Evolutionary conservation across 768 basidiomycete genomes (phyloP), one percentile per base, ranked within the genome.

Genomic region (Boletus subparvulus): DNA sequence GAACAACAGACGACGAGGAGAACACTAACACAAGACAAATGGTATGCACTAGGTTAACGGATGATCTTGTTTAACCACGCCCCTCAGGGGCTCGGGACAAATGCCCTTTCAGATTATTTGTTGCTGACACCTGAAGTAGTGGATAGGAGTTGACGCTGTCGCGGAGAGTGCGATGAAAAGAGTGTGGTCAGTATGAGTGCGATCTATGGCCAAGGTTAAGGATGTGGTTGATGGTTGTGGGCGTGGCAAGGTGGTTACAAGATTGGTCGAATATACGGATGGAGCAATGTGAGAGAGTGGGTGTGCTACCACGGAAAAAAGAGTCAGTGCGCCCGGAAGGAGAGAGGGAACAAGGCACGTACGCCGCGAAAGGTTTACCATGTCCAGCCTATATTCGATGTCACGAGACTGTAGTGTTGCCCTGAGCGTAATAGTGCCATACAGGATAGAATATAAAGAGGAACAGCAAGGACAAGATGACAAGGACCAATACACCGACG

Each of bases 361-460:
- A 67, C 65, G 32, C 41, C n/a, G 9, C n/a, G 16, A 41, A 32
- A 26, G 11, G 12, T 41, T 43, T 16, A 49, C 40, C 33, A 21
- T 26, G 21, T 40, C 42, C 50, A 16, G 9, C 41, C 24, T 35
- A 42, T 11, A 42, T 30, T 12, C n/a, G 7, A 24, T n/a, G 28
- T 66, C 56, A 67, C 35, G 28, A 33, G n/a, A 49, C 28, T n/a
- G 36, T 36, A 6, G 19, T 28, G n/a, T 65, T 26, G 1, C 24
- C 43, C n/a, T 53, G 40, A 4, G 57, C 14, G 10, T 41, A 3
- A 28, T 50, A 64, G 56, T 62, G 75, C 62, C 85, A 67, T 62
- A 96, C 82, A 4, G 95, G 94, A 68, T 91, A 95, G 41, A 86
- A 83, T 49, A 91, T 83, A 71, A 96, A 97, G 9, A 97, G 81